Base-by-base conservation (phyloP, 1,139 yeast genomes). In the Yamadazyma triangularis region DNA sequence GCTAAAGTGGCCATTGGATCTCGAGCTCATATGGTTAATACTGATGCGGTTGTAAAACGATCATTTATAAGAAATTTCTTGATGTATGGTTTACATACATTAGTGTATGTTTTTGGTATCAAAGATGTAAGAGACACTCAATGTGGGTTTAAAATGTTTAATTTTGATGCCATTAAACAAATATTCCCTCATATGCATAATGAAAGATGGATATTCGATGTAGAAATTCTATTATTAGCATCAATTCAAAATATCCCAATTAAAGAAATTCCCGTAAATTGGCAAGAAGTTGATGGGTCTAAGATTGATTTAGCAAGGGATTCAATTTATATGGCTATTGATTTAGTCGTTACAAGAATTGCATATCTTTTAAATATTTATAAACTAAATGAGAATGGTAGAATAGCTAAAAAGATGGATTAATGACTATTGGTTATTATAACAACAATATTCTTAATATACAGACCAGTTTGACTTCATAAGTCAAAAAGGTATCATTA, bases 121-220 rank as follows among this genome's bases (percentile, higher is more conserved):
- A 70, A 95, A 42, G 73, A 79, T 8, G 77, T 93, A 39, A 77
- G 81, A 38, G 98, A 91, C 56, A 91, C 98, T 4, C 98, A 91
- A 60, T 91, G 98, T 64, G 98, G 98, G 5, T 91, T 93, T 65
- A 91, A 91, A 57, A 64, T 91, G 60, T 91, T 89, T 57, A 85
- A 91, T 43, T 71, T 77, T 38, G 63, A 67, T 9, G 82, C 96
- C 0, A 73, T 81, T 12, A 51, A 51, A 12, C 48, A 50, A 33
- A 84, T 91, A 25, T 88, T 88, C 58, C 96, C 97, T 4, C 81
- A 74, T 44, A 77, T 93, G 85, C 97, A 91, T 55, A 89, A 95
- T 10, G 98, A 91, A 58, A 78, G 98, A 35, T 91, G 98, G 98
- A 91, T 93, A 25, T 91, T 91, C 56, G 98, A 91, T 51, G 97